Evolutionary conservation across 495 filamentous ascomycete genomes (phyloP), one percentile per base, ranked within the genome.

Genomic region (Xylaria venustula): DNA sequence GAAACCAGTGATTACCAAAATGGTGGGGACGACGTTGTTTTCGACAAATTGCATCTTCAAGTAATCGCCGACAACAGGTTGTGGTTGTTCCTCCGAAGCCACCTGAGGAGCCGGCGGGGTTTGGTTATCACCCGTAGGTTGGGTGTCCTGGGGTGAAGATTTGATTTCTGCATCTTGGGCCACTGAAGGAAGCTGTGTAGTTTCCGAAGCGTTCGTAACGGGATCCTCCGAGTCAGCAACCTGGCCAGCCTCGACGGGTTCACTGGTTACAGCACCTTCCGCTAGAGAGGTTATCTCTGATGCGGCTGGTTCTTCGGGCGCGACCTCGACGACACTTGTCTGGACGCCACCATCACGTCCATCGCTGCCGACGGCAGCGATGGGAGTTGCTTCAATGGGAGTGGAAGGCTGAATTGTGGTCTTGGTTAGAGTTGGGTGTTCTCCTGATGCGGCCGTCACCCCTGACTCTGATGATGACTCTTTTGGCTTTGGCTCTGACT

Each of bases 31-130:
- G 58, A 99, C 93, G 54, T 85, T 82, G 68, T 98, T 85, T 73
- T 96, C 88, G 15, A 98, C 93, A 72, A 99, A 97, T 79, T 91
- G 91, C 75, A 96, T 93, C 74, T 99, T 99, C 56, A 99, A 81
- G 66, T 87, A 91, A 71, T 99, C 94, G 15, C 94, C 94, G n/a
- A 99, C 94, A 23, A 99, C 93, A 8, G 92, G 91, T n/a, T 82
- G 81, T 7, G 64, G 32, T 0, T 56, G 54, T 54, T 66, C 34
- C 17, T 17, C 3, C 8, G 22, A 5, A 32, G 34, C 51, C 40
- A 25, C 40, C 20, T 54, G 30, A 25, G 37, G 46, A n/a, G 25
- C 32, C n/a, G 49, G 36, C 30, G 56, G 59, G 0, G 41, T 37
- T 42, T 47, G 50, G 1, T 47, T 48, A 7, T 40, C 23, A 5